Percentiles rank a stretch among this genome's conserved stretches.
These are phyloP conservation scores for Phaeomoniella chlamydospora DNA, from an alignment of 2,329 filamentous ascomycete genomes.

Conservation along the genomic window DNA sequence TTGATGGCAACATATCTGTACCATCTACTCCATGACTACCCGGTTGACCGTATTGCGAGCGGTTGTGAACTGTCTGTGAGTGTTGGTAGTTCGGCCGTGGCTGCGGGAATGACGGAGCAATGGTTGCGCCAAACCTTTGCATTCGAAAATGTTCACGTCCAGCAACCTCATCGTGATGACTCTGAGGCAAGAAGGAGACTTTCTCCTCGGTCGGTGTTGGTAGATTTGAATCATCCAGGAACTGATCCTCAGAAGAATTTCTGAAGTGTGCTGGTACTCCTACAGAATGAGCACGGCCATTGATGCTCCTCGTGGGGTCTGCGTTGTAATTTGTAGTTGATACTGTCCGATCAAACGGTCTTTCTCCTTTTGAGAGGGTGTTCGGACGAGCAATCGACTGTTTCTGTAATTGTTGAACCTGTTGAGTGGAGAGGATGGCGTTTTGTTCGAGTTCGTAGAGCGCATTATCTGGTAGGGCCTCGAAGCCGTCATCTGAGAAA, in stretches of 20 bases:
- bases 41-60: neutral
- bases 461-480: constrained; percentile 25
- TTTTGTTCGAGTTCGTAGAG: constrained; percentile 28
- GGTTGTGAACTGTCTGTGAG: neutral
- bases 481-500: constrained; percentile 32
- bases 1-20: neutral
- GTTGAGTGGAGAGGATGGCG: constrained; percentile 27
- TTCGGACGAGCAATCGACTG: neutral
- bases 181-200: constrained; percentile 5
- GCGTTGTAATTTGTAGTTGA: neutral
- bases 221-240: constrained; percentile 19
- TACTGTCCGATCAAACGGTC: neutral
- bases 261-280: neutral
- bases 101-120: neutral
- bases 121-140: constrained; percentile 9
- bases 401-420: constrained; percentile 8
- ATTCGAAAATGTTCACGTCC: constrained; percentile 12
- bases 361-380: neutral
- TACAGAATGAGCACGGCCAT: neutral
- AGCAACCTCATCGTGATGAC: constrained; percentile 7
- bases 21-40: neutral
- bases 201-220: constrained; percentile 12
- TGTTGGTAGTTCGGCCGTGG: neutral
- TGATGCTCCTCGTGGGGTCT: constrained; percentile 1
- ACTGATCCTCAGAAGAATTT: neutral